Evolutionary conservation across 1,284 basidiomycete genomes (phyloP).

Genomic region (Ustilago nuda): DNA sequence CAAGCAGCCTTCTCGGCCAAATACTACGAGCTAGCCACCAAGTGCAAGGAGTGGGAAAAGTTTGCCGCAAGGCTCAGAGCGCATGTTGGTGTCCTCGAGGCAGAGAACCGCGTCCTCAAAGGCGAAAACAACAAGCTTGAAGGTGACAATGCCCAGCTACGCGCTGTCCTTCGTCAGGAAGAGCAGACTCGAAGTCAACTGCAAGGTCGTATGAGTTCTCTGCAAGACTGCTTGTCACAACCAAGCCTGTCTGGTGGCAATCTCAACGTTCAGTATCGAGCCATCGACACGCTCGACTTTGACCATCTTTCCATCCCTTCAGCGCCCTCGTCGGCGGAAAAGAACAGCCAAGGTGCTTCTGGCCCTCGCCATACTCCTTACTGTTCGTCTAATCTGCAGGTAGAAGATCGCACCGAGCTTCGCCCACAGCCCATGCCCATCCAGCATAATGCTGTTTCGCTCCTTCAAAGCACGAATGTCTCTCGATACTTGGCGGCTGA

Average conservation of each 20-base stretch:
- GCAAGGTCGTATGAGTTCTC: constrained; percentile 35
- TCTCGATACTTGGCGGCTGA: constrained; percentile 8
- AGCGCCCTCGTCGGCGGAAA: constrained; percentile 42
- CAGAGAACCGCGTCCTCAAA: constrained; percentile 53
- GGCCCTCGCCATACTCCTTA: constrained; percentile 29
- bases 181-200: constrained; percentile 35
- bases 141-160: constrained; percentile 45
- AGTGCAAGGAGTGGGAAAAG: constrained; percentile 64
- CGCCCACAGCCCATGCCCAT: constrained; percentile 23
- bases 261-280: constrained; percentile 29
- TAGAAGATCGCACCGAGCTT: constrained; percentile 47
- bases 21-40: constrained; percentile 57
- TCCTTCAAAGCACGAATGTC: constrained; percentile 8
- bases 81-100: constrained; percentile 53
- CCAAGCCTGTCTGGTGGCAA: constrained; percentile 26
- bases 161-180: constrained; percentile 28
- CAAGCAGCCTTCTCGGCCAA: constrained; percentile 57
- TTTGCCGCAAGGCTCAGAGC: constrained; percentile 61
- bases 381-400: constrained; percentile 51
- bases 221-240: constrained; percentile 44
- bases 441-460: constrained; percentile 2
- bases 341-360: constrained; percentile 12
- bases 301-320: constrained; percentile 48
- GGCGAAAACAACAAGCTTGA: constrained; percentile 53
- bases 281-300: constrained; percentile 34